Evolutionary conservation across 768 basidiomycete genomes (phyloP), one percentile per base, ranked within the genome.

Genomic region (Psilocybe azurescens): DNA sequence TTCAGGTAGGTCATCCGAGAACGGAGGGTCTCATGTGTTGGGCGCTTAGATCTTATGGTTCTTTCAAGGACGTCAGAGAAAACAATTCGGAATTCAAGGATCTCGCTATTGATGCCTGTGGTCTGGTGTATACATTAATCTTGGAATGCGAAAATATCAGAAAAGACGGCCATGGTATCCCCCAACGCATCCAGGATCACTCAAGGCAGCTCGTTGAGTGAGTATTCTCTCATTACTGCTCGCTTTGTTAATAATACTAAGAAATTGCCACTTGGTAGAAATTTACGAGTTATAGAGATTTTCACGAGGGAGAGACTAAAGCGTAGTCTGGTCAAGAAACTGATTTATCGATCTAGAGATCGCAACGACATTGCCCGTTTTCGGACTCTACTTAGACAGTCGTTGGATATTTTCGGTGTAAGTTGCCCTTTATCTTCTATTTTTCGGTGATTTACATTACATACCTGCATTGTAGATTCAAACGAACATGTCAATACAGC

Each of bases 341-440:
- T 63, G 18, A 59, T 63, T 9, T 18, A 48, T 36, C 57, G 59
- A 41, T 44, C 46, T 0, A 54, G 52, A 29, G 62, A 63, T 13
- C 2, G 47, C 3, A 52, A 58, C 9, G 52, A 63, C 18, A 56
- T 63, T 18, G 48, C 49, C 11, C 62, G 53, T 7, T 63, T 53
- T 44, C 51, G 53, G 9, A 44, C 44, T 29, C 41, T 63, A 3
- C 57, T 63, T 14, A 44, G 46, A 33, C 62, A 63, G 14, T 63
- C 62, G 3, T 30, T 63, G 24, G 62, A 63, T 39, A 30, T 59
- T 7, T 63, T 63, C 32, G 62, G 57, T 7, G 62, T 63, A 44
- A 33, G 56, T 28, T 1, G 4, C 4, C 7, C 29, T 14, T 32
- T 13, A 1, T 16, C 46, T 56, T 9, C 32, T 24, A 24, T 14